Evolutionary conservation across 1,284 basidiomycete species (phyloP).

Genomic region (Exobasidium cylindrosporum): DNA sequence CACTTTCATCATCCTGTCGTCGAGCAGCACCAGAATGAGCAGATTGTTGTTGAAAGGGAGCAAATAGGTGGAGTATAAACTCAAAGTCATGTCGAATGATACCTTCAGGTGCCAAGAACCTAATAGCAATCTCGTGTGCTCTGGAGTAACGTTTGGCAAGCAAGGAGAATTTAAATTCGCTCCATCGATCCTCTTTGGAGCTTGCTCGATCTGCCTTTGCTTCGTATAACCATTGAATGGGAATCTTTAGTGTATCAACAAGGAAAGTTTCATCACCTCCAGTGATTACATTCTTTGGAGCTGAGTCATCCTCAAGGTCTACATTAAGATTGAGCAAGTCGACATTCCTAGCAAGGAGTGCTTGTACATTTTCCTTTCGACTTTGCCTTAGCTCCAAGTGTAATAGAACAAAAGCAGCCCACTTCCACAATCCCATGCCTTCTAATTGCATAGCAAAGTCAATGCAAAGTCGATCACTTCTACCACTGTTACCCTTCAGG

Average conservation of each 20-base stretch:
- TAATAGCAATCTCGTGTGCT: conserved; percentile 77
- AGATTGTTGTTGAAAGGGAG: conserved; percentile 66
- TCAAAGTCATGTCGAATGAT: conserved; percentile 74
- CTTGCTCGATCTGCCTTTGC: conserved; percentile 67
- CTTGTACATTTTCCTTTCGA: conserved; percentile 75
- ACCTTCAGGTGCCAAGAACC: conserved; percentile 84
- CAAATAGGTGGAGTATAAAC: conserved; percentile 72
- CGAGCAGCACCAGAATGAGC: conserved; percentile 29
- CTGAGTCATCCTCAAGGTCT: neutral
- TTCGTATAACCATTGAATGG: conserved; percentile 79
- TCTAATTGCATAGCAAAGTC: conserved; percentile 87
- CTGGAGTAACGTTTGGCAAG: conserved; percentile 68
- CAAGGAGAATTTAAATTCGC: conserved; percentile 75
- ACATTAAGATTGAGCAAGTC: neutral
- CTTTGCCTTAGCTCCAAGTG: conserved; percentile 71
- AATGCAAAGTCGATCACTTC: conserved; percentile 76
- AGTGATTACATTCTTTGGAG: conserved; percentile 61
- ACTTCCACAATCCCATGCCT: conserved; percentile 73
- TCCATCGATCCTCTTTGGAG: conserved; percentile 66
- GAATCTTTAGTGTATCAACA: conserved; percentile 73
- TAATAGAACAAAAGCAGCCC: conserved; percentile 82
- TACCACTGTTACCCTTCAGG: conserved; percentile 58
- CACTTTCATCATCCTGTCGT: conserved; percentile 31
- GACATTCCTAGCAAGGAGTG: conserved; percentile 74
- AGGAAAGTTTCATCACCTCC: conserved; percentile 63